Evolutionary conservation across 495 filamentous ascomycete genomes (phyloP), one percentile per base, ranked within the genome.

Genomic region (Tuber magnatum): DNA sequence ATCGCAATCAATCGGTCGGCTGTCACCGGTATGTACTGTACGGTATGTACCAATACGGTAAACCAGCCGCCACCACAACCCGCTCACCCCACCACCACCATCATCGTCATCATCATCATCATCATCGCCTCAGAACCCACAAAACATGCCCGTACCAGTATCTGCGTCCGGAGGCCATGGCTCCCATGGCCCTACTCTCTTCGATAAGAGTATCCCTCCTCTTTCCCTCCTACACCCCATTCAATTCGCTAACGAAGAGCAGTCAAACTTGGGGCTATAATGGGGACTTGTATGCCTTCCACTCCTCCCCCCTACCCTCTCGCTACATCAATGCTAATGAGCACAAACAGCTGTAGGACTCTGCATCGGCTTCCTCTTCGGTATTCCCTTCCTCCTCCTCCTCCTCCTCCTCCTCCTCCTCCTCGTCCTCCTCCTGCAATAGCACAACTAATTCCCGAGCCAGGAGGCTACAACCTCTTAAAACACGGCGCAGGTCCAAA

Each of bases 241-340:
- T 35, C 39, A 51, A 44, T 65, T 35, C 71, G 41, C n/a, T 68
- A 76, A 70, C 71, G 65, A 56, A 20, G 69, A 56, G 12, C 78
- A 99, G 95, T 94, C 85, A 97, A 96, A 87, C 96, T 97, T 93
- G 95, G 95, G 75, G 93, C 91, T 74, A 89, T 99, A 91, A 97
- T 98, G 92, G 95, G 95, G 75, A 92, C 93, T 73, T 94, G 94
- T 97, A 91, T 74, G 93, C 88, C 61, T 43, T 2, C 43, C n/a
- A n/a, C n/a, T n/a, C n/a, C 42, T 10, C 61, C 71, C 65, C 68
- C 73, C 41, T n/a, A 1, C 20, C 38, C 40, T 46, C n/a, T 18
- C 32, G 81, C 77, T 41, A 71, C 76, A 46, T 41, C 24, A 42
- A 51, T 71, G 28, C 74, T 73, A 74, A 78, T 74, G 79, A 74